A percentile compares a stretch with the other conserved stretches of the same genome.
Conservation (phyloP, 2,329 filamentous ascomycete species). For the Verticillium zaregamsianum region DNA sequence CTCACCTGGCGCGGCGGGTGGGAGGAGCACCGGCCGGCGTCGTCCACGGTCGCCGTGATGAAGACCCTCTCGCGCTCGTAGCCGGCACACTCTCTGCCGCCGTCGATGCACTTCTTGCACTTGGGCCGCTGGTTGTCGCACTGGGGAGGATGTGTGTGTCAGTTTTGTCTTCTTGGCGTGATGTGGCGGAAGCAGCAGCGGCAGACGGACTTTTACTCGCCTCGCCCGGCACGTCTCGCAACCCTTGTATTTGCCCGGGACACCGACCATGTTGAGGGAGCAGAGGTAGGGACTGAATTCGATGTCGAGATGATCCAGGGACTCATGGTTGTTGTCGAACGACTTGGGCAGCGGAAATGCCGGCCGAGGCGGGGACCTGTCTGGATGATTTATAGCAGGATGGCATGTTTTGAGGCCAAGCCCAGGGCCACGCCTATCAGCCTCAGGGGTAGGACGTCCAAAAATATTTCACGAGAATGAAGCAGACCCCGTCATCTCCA, state of each 20-base stretch:
- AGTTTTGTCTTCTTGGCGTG: too few species aligned
- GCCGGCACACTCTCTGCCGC: constrained; percentile 54
- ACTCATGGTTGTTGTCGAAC: neutral
- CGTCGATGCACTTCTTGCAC: constrained; percentile 57
- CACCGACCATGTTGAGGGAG: constrained; percentile 47
- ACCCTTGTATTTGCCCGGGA: constrained; percentile 60
- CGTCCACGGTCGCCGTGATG: constrained; percentile 54
- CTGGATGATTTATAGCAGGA: neutral
- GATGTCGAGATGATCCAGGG: neutral
- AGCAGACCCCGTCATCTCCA: neutral
- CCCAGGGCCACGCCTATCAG: neutral
- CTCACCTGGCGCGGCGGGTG: constrained; percentile 45
- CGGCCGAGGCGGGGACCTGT: neutral
- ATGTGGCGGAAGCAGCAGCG: neutral
- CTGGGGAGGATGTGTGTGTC: constrained; percentile 23
- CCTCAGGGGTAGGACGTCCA: neutral
- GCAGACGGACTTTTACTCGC: constrained; percentile 50
- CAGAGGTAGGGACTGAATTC: neutral
- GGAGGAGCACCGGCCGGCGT: constrained; percentile 51
- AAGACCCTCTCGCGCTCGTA: constrained; percentile 62
- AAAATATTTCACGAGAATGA: neutral
- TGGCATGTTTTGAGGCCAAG: neutral
- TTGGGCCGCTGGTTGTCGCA: constrained; percentile 59
- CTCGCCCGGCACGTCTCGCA: constrained; percentile 58
- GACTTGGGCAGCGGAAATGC: neutral